phyloP scores from a whole-genome alignment of 371 early-diverging fungal species.

The Fennellomyces sp. region DNA sequence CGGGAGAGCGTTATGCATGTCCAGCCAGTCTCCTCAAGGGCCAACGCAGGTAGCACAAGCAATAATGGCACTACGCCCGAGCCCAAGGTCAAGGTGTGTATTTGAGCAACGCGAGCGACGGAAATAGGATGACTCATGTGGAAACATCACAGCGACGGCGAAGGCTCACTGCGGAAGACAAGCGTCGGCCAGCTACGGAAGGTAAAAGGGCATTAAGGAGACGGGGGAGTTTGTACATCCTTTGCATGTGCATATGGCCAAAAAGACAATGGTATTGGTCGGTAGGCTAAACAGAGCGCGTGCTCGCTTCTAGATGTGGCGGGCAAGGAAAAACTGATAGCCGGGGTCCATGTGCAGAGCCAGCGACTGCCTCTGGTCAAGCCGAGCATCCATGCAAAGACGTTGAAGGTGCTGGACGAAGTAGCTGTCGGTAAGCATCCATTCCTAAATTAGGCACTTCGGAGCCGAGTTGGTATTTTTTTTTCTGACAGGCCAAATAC shows the following conservation, averaged over 20 bases:
- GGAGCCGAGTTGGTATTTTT: constrained; percentile 7
- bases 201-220: neutral
- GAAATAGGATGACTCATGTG: neutral
- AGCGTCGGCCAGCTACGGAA: constrained; percentile 21
- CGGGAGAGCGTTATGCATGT: constrained; percentile 72
- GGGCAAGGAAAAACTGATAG: constrained; percentile 65
- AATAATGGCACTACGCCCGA: constrained; percentile 19
- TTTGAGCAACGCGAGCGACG: no score
- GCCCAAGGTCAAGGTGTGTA: constrained; percentile 9
- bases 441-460: neutral
- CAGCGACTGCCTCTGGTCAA: constrained; percentile 70
- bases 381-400: constrained; percentile 62
- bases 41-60: constrained; percentile 14
- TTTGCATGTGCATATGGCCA: constrained; percentile 2
- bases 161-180: constrained; percentile 18
- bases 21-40: constrained; percentile 50
- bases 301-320: constrained; percentile 1
- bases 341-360: constrained; percentile 79
- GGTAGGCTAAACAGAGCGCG: neutral
- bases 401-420: constrained; percentile 70
- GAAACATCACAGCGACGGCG: constrained; percentile 29
- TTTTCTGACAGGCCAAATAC: neutral
- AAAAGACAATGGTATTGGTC: neutral
- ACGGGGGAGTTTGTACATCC: neutral
- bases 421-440: constrained; percentile 54